These are phyloP conservation scores for Penicillium tannophilum DNA, from an alignment of 495 filamentous ascomycete genomes.

Conservation along the genomic window DNA sequence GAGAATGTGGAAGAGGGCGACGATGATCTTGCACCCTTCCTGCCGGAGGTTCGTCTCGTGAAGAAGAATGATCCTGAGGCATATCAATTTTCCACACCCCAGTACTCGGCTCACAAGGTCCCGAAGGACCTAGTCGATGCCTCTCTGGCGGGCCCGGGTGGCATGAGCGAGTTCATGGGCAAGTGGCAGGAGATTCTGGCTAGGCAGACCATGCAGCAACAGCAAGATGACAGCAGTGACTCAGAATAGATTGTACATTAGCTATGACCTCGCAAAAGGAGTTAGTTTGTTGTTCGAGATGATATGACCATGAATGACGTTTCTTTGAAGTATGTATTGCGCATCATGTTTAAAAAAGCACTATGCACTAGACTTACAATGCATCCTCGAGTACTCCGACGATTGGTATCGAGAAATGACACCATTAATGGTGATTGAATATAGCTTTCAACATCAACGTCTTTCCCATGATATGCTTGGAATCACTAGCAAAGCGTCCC, in stretches of 20 bases:
- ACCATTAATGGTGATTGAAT: too few species aligned
- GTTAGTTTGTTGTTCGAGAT: background rate
- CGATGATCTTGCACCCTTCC: slow-evolving; percentile 59
- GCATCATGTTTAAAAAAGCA: background rate
- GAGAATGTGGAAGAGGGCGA: slow-evolving; percentile 40
- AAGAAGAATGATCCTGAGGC: slow-evolving; percentile 82
- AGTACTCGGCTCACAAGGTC: slow-evolving; percentile 94
- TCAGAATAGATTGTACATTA: slow-evolving; percentile 11
- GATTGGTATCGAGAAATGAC: background rate
- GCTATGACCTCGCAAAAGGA: background rate
- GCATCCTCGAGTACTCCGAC: background rate
- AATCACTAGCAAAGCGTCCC: too few species aligned
- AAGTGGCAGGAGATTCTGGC: slow-evolving; percentile 82
- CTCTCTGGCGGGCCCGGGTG: slow-evolving; percentile 60
- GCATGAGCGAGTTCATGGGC: slow-evolving; percentile 84
- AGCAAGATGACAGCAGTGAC: slow-evolving; percentile 47
- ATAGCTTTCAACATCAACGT: too few species aligned
- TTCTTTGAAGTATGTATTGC: background rate
- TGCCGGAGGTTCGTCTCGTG: slow-evolving; percentile 80
- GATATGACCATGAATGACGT: background rate
- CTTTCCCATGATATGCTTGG: too few species aligned
- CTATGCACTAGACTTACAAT: background rate
- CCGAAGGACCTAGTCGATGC: slow-evolving; percentile 95
- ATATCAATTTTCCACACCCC: slow-evolving; percentile 78
- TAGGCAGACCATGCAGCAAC: slow-evolving; percentile 50